A percentile compares a stretch with the other conserved stretches of the same genome.
Evolutionary conservation across 148 eudicot genomes (phyloP).

Genomic region (Spergularia marina): DNA sequence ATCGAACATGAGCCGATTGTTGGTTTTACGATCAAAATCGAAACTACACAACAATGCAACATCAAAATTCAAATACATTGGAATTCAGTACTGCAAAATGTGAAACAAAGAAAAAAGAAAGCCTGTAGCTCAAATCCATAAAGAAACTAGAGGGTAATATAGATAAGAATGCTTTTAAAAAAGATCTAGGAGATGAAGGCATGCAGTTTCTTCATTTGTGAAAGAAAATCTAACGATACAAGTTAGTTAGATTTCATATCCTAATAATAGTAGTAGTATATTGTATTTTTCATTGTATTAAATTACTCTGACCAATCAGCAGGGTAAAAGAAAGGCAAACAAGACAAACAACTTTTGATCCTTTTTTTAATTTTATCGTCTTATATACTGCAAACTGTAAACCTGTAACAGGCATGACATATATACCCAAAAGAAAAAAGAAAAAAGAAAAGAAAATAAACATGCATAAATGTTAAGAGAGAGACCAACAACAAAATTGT

Average conservation of each 20-base stretch:
- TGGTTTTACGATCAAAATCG: too few relatives aligned
- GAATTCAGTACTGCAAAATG: too few relatives aligned
- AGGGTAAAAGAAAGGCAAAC: conserved; percentile 17
- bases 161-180: conserved; percentile 11
- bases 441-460: neutral
- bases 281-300: too few relatives aligned
- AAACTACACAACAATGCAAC: too few relatives aligned
- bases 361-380: neutral
- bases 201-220: conserved; percentile 30
- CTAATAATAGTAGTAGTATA: too few relatives aligned
- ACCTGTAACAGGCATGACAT: conserved; percentile 4
- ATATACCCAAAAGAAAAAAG: too few relatives aligned
- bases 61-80: too few relatives aligned
- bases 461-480: neutral
- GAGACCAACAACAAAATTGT: neutral
- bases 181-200: conserved; percentile 20
- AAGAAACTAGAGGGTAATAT: too few relatives aligned
- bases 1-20: too few relatives aligned
- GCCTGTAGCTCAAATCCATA: too few relatives aligned
- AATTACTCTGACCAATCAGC: conserved; percentile 18
- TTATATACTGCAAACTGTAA: conserved; percentile 4
- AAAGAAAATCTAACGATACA: conserved; percentile 28
- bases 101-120: too few relatives aligned
- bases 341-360: conserved; percentile 17
- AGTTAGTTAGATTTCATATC: conserved; percentile 10